Evolutionary conservation across 1,139 yeast genomes (phyloP).

Genomic region (Yarrowia galli): DNA sequence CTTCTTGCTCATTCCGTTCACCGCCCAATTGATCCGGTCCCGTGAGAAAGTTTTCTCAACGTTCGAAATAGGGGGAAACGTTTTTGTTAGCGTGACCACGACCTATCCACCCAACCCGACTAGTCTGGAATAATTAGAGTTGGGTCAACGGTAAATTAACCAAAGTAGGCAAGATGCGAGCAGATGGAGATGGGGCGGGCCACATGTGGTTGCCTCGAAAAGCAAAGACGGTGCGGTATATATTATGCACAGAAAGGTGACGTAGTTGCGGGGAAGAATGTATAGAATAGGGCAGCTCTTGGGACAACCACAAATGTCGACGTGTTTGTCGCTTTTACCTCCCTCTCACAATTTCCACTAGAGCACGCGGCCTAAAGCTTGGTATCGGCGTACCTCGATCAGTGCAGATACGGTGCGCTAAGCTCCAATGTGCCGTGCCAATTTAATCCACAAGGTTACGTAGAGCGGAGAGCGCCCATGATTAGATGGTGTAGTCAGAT

Average conservation of each 20-base stretch:
- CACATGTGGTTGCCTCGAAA: background rate
- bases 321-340: too few relatives aligned
- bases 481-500: too few relatives aligned
- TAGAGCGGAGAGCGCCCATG: too few relatives aligned
- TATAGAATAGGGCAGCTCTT: too few relatives aligned
- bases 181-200: background rate
- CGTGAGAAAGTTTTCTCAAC: background rate
- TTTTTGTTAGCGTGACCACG: slow-evolving; percentile 15
- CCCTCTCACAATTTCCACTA: too few relatives aligned
- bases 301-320: too few relatives aligned
- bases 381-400: slow-evolving; percentile 16
- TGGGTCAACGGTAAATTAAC: slow-evolving; percentile 16
- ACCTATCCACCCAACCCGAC: background rate
- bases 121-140: background rate
- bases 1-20: too few relatives aligned
- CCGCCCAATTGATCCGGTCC: too few relatives aligned
- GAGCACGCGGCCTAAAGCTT: slow-evolving; percentile 16
- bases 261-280: too few relatives aligned
- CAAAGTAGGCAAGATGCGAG: slow-evolving; percentile 25
- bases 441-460: background rate
- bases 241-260: too few relatives aligned
- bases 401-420: slow-evolving; percentile 21
- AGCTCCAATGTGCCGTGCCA: slow-evolving; percentile 29
- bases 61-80: slow-evolving; percentile 18
- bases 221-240: background rate